Base-by-base conservation (phyloP, 2,329 filamentous ascomycete species). In the Aspergillus sp. region DNA sequence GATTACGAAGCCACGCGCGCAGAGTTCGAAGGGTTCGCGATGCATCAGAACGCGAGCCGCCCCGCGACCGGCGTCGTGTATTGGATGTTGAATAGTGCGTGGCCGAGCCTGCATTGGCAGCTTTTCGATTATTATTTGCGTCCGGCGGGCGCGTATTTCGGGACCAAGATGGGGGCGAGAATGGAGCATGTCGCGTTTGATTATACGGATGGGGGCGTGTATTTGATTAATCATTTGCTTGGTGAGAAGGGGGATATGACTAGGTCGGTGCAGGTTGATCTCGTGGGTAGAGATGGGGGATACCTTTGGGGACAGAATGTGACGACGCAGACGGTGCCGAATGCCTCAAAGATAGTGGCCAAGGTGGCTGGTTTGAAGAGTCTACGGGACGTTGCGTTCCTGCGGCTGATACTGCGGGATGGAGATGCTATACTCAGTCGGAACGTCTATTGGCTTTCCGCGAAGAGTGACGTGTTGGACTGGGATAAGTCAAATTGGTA, bases 61-160 rank as follows among this genome's bases (percentile, higher is more conserved):
- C 82, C 84, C 0, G 84, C 85, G 0, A 88, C 85, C 0, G 86
- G 86, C 0, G 52, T 84, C 0, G 82, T 89, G 16, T 89, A 89
- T 73, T 89, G 86, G 86, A 88, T 89, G 86, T 70, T 88, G 55
- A 87, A 87, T 63, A 82, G 82, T 50, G 86, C 86, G 0, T 89
- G 86, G 85, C 86, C 87, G 0, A 83, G 80, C 56, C 73, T 89
- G 29, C 86, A 88, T 67, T 89, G 87, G 86, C 84, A 85, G 55
- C 72, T 87, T 6, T 87, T 87, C 67, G 86, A 88, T 64, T 85
- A 85, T 69, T 88, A 88, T 62, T 71, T 87, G 46, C 82, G 81
- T 22, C 81, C 85, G 0, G 82, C 80, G 0, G 86, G 84, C 0
- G 79, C 83, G 0, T 88, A 85, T 62, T 88, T 83, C 59, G 86